Evolutionary conservation across 495 filamentous ascomycete genomes (phyloP).

Genomic region (Trichoderma orchidacearum): DNA sequence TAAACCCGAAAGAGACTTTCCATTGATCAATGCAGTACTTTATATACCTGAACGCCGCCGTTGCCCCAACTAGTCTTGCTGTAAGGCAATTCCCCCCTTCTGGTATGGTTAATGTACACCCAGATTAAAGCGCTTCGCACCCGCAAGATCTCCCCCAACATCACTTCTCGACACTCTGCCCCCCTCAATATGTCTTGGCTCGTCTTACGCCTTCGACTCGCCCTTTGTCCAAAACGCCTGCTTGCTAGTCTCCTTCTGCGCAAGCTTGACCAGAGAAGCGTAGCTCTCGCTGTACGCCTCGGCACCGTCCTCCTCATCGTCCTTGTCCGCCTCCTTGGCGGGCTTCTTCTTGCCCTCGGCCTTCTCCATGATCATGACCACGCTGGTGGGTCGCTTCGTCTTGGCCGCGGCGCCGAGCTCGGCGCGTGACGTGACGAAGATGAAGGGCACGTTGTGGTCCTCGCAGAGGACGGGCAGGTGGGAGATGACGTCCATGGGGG

Average conservation of each 20-base stretch:
- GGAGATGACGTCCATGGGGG: slow-evolving; percentile 91
- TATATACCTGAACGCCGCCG: slow-evolving; percentile 1
- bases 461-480: slow-evolving; percentile 96
- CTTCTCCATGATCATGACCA: slow-evolving; percentile 67
- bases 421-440: slow-evolving; percentile 76
- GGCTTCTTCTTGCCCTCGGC: slow-evolving; percentile 42
- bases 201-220: background rate
- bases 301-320: slow-evolving; percentile 31
- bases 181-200: background rate
- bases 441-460: slow-evolving; percentile 87
- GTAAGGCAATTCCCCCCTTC: background rate
- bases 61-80: background rate
- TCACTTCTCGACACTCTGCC: background rate
- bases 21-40: background rate
- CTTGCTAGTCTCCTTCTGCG: slow-evolving; percentile 51
- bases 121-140: background rate
- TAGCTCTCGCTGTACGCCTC: slow-evolving; percentile 63
- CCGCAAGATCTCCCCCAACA: background rate
- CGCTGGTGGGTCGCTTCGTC: slow-evolving; percentile 91
- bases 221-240: slow-evolving; percentile 9
- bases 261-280: slow-evolving; percentile 58
- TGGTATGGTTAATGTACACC: slow-evolving; percentile 1
- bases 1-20: background rate
- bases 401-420: slow-evolving; percentile 83
- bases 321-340: slow-evolving; percentile 24